Base-by-base conservation (phyloP, 179 eudicot species). In the Silene vulgaris region DNA sequence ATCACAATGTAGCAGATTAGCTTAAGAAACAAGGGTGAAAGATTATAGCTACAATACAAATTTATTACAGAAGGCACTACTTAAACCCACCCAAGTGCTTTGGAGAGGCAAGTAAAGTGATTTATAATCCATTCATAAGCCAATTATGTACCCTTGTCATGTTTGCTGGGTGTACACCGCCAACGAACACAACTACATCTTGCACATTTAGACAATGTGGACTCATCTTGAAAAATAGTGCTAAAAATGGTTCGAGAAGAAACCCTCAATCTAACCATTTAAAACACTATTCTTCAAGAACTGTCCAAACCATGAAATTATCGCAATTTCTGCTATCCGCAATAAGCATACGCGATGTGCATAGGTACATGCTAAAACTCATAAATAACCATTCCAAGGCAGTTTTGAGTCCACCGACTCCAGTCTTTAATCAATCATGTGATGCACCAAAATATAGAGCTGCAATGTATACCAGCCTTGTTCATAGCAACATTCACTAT, bases 231-330 rank as follows among this genome's bases (percentile, higher is more conserved):
- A 77, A 85, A 76, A 82, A 85, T 82, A 85, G 87, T 82, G 75
- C 75, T 64, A 52, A 45, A 82, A 78, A 82, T 82, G 87, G 85
- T 80, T 82, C 76, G 76, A 82, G 78, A 84, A 79, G 85, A 75
- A 64, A 78, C 72, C 79, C 75, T 85, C 87, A 73, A 82, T 85
- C 81, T 82, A 82, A 80, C 87, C 87, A 78, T 85, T 85, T 82
- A 76, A 75, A 74, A 80, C 82, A 85, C 85, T 85, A 85, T 80
- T 80, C 82, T 78, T 81, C 85, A 82, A 80, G 77, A 80, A 72
- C 52, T 79, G 85, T 79, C 82, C 78, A 66, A 78, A 68, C 74
- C 82, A 77, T 76, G 61, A 63, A 72, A 14, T 20, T 60, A 78
- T 29, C 48, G 29, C 57, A 78, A 59, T 52, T 65, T 74, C 75